These are phyloP conservation scores for Neonectria neomacrospora DNA, from an alignment of 2,329 filamentous ascomycete species.

Conservation along the genomic window DNA sequence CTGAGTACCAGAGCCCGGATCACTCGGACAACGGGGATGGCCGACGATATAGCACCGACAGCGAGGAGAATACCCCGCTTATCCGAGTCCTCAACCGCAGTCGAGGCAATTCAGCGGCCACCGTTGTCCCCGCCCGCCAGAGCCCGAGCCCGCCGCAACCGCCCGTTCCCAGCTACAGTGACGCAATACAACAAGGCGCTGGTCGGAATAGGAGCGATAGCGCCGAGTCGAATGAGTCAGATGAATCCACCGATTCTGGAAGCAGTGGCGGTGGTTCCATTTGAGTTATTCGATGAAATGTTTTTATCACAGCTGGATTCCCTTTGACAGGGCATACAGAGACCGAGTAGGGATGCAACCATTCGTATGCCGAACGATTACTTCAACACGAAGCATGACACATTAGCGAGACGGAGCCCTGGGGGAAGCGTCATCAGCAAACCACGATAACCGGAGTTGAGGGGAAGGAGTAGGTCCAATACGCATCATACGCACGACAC, in stretches of 20 bases:
- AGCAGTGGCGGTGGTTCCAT: constrained; percentile 6
- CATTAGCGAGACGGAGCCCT: constrained; percentile 17
- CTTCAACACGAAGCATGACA: constrained; percentile 24
- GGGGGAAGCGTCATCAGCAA: constrained; percentile 20
- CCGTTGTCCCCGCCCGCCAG: constrained; percentile 44
- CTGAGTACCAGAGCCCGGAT: constrained; percentile 75
- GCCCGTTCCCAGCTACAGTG: constrained; percentile 85
- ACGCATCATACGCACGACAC: constrained; percentile 34
- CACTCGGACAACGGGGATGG: constrained; percentile 69
- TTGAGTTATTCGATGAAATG: not conserved
- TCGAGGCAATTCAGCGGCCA: constrained; percentile 61
- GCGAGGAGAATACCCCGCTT: constrained; percentile 66
- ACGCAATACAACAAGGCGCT: constrained; percentile 70
- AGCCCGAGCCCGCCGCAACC: constrained; percentile 53
- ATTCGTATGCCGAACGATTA: not conserved
- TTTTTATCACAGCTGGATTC: not conserved
- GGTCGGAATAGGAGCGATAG: constrained; percentile 43
- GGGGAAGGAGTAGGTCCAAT: constrained; percentile 26
- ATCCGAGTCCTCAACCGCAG: constrained; percentile 63
- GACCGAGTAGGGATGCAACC: not conserved
- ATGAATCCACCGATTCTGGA: constrained; percentile 19
- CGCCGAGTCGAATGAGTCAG: constrained; percentile 36
- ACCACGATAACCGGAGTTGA: constrained; percentile 40
- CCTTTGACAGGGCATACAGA: constrained; percentile 1
- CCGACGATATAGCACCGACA: constrained; percentile 67